phyloP scores from a whole-genome alignment of 345 rosid genomes.

The Viola odorata region DNA sequence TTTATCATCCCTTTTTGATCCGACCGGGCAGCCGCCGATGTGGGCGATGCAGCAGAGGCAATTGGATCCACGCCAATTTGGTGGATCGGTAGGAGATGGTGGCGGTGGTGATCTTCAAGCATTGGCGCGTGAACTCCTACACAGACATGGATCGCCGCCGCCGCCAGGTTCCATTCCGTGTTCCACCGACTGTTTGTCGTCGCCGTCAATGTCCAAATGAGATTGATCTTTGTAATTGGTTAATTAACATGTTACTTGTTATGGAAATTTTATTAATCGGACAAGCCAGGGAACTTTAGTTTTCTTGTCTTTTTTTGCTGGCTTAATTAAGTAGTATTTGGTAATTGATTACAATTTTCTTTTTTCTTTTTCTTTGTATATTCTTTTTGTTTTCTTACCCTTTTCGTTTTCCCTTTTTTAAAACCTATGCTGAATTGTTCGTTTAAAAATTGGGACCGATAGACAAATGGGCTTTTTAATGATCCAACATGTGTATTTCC shows the following conservation, averaged over 20 bases:
- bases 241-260: slow-evolving; percentile 13
- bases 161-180: slow-evolving; percentile 35
- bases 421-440: no score
- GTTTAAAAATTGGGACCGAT: no score
- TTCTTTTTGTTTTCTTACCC: not conserved
- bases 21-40: slow-evolving; percentile 43
- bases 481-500: no score
- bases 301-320: not conserved
- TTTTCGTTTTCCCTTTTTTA: no score
- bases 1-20: slow-evolving; percentile 66
- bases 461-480: no score
- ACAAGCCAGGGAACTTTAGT: slow-evolving; percentile 12
- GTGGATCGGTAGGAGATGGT: slow-evolving; percentile 23
- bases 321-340: not conserved
- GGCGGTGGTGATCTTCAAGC: slow-evolving; percentile 68
- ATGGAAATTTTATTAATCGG: slow-evolving; percentile 9
- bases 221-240: slow-evolving; percentile 15
- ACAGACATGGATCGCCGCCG: slow-evolving; percentile 60
- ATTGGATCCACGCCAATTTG: slow-evolving; percentile 56
- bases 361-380: not conserved
- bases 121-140: slow-evolving; percentile 68
- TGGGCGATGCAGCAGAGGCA: slow-evolving; percentile 54
- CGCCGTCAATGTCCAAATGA: slow-evolving; percentile 49
- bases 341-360: not conserved
- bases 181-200: slow-evolving; percentile 37